Conservation (phyloP, 1,284 basidiomycete species). For the Ceratobasidium sp. region DNA sequence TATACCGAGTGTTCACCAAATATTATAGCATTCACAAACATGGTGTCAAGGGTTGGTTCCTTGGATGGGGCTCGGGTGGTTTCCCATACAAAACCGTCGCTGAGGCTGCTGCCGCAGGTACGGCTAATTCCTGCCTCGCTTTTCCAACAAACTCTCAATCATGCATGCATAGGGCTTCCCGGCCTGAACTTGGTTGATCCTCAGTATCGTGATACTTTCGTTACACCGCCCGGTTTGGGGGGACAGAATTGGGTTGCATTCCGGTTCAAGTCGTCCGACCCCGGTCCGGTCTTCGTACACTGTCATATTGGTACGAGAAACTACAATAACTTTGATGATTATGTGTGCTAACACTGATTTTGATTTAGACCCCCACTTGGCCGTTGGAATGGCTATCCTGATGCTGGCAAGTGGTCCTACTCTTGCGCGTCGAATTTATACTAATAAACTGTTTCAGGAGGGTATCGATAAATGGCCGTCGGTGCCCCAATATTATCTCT, state of each 20-base stretch:
- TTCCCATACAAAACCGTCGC: constrained; percentile 30
- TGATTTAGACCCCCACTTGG: constrained; percentile 21
- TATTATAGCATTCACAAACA: constrained; percentile 25
- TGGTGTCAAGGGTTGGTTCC: constrained; percentile 25
- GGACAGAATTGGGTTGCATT: constrained; percentile 29
- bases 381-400: constrained; percentile 29
- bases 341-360: background rate
- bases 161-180: background rate
- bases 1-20: no score
- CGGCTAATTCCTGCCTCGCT: background rate
- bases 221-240: constrained; percentile 18
- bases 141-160: background rate
- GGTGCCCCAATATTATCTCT: background rate
- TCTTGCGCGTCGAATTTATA: background rate
- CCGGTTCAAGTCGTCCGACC: constrained; percentile 20
- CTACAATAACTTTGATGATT: no score
- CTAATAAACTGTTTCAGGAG: background rate
- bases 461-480: constrained; percentile 28
- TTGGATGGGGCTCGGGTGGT: constrained; percentile 16
- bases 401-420: background rate
- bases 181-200: constrained; percentile 30
- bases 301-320: constrained; percentile 18
- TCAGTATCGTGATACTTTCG: constrained; percentile 32
- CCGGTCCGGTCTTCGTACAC: constrained; percentile 14
- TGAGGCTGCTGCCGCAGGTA: constrained; percentile 24